Base-by-base conservation (phyloP, 202 grass and related monocot species). In the Dendrocalamus latiflorus region DNA sequence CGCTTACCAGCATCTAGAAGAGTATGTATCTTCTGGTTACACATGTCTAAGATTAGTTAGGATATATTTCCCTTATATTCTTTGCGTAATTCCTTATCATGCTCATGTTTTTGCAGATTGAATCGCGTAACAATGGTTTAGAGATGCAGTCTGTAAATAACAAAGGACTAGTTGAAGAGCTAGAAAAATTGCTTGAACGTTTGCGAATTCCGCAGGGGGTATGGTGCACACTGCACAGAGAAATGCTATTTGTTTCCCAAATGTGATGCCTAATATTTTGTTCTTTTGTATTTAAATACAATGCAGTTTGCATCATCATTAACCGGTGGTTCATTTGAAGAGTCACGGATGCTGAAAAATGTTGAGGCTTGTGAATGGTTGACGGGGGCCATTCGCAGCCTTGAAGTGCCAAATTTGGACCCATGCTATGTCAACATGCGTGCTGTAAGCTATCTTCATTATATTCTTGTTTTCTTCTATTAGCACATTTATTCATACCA, bases 321-420 rank as follows among this genome's bases (percentile, higher is more conserved):
- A 84, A 94, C 83, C 81, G 93, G 91, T 53, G 96, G 96, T 64
- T 99, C 93, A 74, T 99, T 99, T 87, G 96, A 99, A 61, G 96
- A 99, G 76, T 87, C 96, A 60, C 85, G 93, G 15, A 99, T 99
- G 93, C 86, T 99, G 41, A 99, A 95, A 91, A 99, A 96, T 90
- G 93, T 99, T 75, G 96, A 99, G 85, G 96, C 96, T 38, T 99
- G 96, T 53, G 96, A 99, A 94, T 99, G 96, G 96, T 90, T 99
- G 87, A 93, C 96, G 28, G 85, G 93, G 77, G 93, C 93, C 21
- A 93, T 96, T 69, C 87, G 75, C 66, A 88, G 66, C 79, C 85
- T 99, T 79, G 93, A 99, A 94, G 89, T 90, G 49, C 96, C 96
- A 76, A 94, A 96, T 85, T 86, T 99, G 86, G 96, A 99, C 80